Evolutionary conservation across 2,329 filamentous ascomycete species (phyloP).

Genomic region (Cladosporium phlei): DNA sequence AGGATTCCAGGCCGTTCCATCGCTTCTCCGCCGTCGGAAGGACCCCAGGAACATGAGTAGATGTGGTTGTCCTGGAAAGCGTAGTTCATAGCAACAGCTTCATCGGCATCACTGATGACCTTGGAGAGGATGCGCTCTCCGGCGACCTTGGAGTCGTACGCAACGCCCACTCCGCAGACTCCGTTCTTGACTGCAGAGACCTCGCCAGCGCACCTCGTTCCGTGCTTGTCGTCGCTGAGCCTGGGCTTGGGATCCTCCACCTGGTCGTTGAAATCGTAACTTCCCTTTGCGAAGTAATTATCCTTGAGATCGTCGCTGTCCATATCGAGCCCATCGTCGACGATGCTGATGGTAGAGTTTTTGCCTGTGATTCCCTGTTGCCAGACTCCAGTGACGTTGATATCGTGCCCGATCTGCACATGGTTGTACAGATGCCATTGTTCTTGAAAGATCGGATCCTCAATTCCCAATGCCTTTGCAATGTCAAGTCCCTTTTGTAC

Average conservation of each 20-base stretch:
- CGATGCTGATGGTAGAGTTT: constrained; percentile 84
- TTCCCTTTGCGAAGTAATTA: constrained; percentile 91
- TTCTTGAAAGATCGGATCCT: constrained; percentile 84
- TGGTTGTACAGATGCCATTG: constrained; percentile 96
- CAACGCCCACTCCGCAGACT: constrained; percentile 91
- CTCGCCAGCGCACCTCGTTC: constrained; percentile 91
- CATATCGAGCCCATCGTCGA: constrained; percentile 96
- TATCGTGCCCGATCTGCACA: constrained; percentile 74
- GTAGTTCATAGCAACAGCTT: constrained; percentile 89
- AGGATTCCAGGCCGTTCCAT: constrained; percentile 93
- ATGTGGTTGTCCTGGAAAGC: constrained; percentile 88
- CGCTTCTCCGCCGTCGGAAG: constrained; percentile 83
- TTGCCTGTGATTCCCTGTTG: constrained; percentile 82
- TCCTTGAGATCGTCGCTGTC: constrained; percentile 85
- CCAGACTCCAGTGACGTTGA: constrained; percentile 96
- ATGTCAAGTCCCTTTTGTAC: constrained; percentile 57
- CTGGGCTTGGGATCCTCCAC: constrained; percentile 71
- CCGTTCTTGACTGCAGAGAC: constrained; percentile 88
- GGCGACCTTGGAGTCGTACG: constrained; percentile 84
- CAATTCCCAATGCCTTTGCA: constrained; percentile 64
- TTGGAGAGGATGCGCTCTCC: constrained; percentile 91
- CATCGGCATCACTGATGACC: constrained; percentile 84
- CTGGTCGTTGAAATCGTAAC: constrained; percentile 93
- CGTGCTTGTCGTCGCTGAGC: constrained; percentile 81
- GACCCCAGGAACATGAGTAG: constrained; percentile 98